Base-by-base conservation (phyloP, 371 early-diverging fungal genomes). In the Syncephalastrum racemosum region DNA sequence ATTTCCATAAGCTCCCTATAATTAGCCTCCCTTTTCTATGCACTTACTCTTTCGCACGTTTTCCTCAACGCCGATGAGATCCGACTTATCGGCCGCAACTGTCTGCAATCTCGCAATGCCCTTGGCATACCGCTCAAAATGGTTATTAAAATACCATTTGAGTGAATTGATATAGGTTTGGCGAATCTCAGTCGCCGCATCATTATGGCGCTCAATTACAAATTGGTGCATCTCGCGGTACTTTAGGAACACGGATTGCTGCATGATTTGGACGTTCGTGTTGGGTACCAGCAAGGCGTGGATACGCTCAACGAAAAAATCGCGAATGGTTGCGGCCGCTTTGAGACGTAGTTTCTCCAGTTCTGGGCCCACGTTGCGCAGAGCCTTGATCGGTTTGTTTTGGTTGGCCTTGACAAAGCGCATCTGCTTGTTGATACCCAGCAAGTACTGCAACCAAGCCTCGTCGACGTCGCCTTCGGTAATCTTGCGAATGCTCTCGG, bases 231-330 rank as follows among this genome's bases (percentile, higher is more conserved):
- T 79, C 46, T 87, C 89, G 52, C 91, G 90, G 74, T 91, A 94
- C 69, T 93, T 94, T 16, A 94, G 64, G 36, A 97, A 79, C 13
- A 90, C 83, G 1, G 89, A 91, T 63, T 91, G 90, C 65, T 97
- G 96, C 71, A 95, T 80, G 20, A 95, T 90, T 57, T 91, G 89
- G 4, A 96, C 85, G 61, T 96, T 97, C 50, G 96, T 90, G 68
- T 90, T 93, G 12, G 94, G 91, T 25, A 89, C 81, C 48, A 90
- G 83, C 48, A 97, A 76, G 1, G 87, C 81, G 53, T 93, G 89
- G 57, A 95, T 90, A 57, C 89, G 86, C 25, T 85, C 82, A 14
- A 95, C 68, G 53, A 96, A 79, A 54, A 92, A 96, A 46, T 93
- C 90, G 10, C 94, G 87, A 46, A 93, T 88, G 59, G 89, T 90